A percentile compares a stretch with the other conserved stretches of the same genome.
phyloP scores from a whole-genome alignment of 2,329 filamentous ascomycete species.

The Pseudogymnoascus sp. region DNA sequence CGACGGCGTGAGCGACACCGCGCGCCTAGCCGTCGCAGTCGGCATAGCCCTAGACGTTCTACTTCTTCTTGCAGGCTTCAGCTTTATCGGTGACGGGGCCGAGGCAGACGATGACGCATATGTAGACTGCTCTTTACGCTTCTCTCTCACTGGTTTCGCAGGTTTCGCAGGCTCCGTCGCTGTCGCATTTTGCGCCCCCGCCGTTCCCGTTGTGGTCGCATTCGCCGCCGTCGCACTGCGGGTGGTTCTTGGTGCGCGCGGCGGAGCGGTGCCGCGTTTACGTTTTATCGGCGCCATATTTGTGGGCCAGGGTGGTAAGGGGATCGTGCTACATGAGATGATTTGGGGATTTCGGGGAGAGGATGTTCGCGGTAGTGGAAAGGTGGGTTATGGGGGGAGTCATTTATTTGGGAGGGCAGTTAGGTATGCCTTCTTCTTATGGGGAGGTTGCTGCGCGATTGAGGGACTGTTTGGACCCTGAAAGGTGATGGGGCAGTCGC shows the following conservation, averaged over 20 bases:
- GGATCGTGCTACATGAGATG: background rate
- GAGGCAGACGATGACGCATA: background rate
- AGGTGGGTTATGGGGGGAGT: background rate
- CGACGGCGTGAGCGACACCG: slow-evolving; percentile 3
- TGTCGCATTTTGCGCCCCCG: slow-evolving; percentile 1
- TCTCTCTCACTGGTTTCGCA: background rate
- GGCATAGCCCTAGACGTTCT: background rate
- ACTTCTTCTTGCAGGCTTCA: background rate
- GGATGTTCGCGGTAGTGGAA: background rate
- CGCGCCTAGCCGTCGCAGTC: slow-evolving; percentile 3
- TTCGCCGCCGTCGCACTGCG: background rate
- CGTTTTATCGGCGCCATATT: slow-evolving; percentile 7
- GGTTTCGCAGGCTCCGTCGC: slow-evolving; percentile 9
- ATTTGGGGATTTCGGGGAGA: background rate
- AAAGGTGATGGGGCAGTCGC: background rate
- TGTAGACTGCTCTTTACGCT: background rate
- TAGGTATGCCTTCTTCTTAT: background rate
- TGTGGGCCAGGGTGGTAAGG: background rate
- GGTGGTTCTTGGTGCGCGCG: background rate
- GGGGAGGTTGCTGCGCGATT: background rate
- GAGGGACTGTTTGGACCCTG: slow-evolving; percentile 7
- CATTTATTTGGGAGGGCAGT: background rate
- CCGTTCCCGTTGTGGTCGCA: background rate
- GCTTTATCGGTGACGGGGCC: background rate
- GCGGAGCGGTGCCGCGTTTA: background rate